Evolutionary conservation across 2,329 filamentous ascomycete genomes (phyloP).

Genomic region (Scorias spongiosa): DNA sequence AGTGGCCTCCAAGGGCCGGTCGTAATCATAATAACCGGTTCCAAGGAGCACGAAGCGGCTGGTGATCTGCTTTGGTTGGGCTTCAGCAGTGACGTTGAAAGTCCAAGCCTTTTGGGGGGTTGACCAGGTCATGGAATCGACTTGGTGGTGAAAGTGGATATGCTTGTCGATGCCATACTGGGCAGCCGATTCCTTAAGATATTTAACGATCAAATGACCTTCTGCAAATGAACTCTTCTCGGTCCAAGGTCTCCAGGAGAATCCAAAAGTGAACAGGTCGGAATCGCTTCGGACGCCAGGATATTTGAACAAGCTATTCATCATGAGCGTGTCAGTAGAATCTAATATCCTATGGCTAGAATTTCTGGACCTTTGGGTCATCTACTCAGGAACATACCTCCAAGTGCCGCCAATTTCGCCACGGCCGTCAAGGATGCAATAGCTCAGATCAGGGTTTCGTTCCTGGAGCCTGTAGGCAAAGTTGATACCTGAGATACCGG

Average conservation of each 20-base stretch:
- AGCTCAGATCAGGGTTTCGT: slow-evolving; percentile 38
- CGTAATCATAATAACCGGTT: slow-evolving; percentile 62
- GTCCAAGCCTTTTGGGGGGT: slow-evolving; percentile 35
- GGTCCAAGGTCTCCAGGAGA: slow-evolving; percentile 55
- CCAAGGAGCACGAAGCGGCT: slow-evolving; percentile 41
- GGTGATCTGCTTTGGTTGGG: slow-evolving; percentile 22
- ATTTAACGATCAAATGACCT: slow-evolving; percentile 28
- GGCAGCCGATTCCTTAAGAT: slow-evolving; percentile 27
- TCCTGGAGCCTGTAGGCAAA: slow-evolving; percentile 45
- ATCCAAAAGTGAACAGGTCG: slow-evolving; percentile 38
- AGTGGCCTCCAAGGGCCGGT: slow-evolving; percentile 40
- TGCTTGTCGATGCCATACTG: slow-evolving; percentile 32
- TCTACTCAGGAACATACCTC: slow-evolving; percentile 35
- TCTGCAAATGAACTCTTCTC: slow-evolving; percentile 31
- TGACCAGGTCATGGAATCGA: slow-evolving; percentile 27
- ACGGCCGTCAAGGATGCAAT: slow-evolving; percentile 54
- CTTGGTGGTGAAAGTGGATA: slow-evolving; percentile 29
- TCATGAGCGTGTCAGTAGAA: too few relatives aligned
- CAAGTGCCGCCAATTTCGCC: slow-evolving; percentile 58
- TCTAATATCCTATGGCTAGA: too few relatives aligned
- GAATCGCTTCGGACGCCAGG: slow-evolving; percentile 42
- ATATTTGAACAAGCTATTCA: neutral
- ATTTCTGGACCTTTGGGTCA: too few relatives aligned
- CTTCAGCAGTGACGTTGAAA: slow-evolving; percentile 24
- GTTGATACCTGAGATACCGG: slow-evolving; percentile 63